Base-by-base conservation (phyloP, 2,329 filamentous ascomycete genomes). In the Sclerotinia spermophila region DNA sequence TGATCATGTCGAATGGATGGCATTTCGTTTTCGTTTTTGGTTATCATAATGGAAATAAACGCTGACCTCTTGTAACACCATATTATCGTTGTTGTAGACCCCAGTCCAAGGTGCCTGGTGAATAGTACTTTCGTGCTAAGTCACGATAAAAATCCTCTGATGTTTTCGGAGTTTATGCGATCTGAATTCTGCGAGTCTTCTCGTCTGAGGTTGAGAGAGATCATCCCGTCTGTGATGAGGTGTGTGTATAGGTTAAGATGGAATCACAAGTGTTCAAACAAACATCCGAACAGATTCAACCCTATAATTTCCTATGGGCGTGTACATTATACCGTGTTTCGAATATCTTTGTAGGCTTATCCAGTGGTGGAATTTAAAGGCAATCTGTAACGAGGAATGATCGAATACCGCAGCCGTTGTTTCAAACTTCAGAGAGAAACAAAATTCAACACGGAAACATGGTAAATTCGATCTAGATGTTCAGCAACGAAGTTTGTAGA, bases 351-450 rank as follows among this genome's bases (percentile, higher is more conserved):
- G 13, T 24, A 21, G 48, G 58, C 17, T 44, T 42, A 27, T 45
- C 8, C 35, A 33, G 59, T 17, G 13, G 48, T 21, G 11, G 35
- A 38, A 35, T n/a, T 17, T 8, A 40, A 24, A 53, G 62, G 62
- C 35, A 42, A 53, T 66, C 62, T 66, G 45, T 55, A 66, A 53
- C 45, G 45, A 53, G 40, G 62, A 53, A 24, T 53, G 62, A 55
- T 66, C 35, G 62, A 66, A 8, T 53, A 30, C 55, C 17, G 35
- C 45, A 33, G 62, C 45, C 45, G 27, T 40, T 42, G 45, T 66
- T 66, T 66, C 62, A 65, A 65, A 27, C n/a, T 24, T 10, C 7
- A 42, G 45, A 53, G 45, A 64, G 61, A 53, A 65, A 65, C 33
- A 53, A 51, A 27, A 30, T 30, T 33, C 40, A 51, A 42, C 33